Conservation (phyloP, 1,284 basidiomycete genomes). For the Trametes sp. region DNA sequence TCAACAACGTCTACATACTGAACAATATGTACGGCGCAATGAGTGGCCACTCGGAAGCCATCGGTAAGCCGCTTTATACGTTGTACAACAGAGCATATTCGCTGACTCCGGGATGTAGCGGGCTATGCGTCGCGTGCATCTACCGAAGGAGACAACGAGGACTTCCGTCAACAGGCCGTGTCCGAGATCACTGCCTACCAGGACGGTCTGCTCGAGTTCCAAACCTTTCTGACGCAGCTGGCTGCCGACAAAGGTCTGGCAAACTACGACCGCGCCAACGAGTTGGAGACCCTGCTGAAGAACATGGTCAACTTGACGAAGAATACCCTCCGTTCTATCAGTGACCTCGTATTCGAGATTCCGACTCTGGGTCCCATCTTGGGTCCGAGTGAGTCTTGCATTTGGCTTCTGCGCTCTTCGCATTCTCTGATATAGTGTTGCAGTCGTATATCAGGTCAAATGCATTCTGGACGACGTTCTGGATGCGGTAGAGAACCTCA, state of each 20-base stretch:
- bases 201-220: conserved; percentile 48
- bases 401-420: no score
- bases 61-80: conserved; percentile 18
- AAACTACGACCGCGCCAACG: conserved; percentile 56
- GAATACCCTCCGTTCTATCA: conserved; percentile 45
- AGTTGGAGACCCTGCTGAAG: conserved; percentile 59
- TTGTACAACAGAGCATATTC: neutral
- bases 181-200: conserved; percentile 50
- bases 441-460: conserved; percentile 58
- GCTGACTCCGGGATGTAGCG: conserved; percentile 8
- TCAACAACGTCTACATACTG: conserved; percentile 25
- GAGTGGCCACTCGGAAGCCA: conserved; percentile 34
- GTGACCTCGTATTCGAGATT: conserved; percentile 44
- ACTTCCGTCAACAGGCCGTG: conserved; percentile 48
- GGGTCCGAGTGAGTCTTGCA: conserved; percentile 65
- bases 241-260: conserved; percentile 57
- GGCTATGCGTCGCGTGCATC: conserved; percentile 19
- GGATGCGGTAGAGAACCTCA: conserved; percentile 55
- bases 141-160: conserved; percentile 37
- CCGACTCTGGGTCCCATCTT: conserved; percentile 58
- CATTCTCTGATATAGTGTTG: conserved; percentile 3
- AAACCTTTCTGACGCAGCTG: conserved; percentile 45
- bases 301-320: conserved; percentile 57
- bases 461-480: conserved; percentile 55
- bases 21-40: conserved; percentile 35